Percentiles rank a stretch among this genome's conserved stretches.
Evolutionary conservation across 306 rosid genomes (phyloP).

Genomic region (Pueraria montana): DNA sequence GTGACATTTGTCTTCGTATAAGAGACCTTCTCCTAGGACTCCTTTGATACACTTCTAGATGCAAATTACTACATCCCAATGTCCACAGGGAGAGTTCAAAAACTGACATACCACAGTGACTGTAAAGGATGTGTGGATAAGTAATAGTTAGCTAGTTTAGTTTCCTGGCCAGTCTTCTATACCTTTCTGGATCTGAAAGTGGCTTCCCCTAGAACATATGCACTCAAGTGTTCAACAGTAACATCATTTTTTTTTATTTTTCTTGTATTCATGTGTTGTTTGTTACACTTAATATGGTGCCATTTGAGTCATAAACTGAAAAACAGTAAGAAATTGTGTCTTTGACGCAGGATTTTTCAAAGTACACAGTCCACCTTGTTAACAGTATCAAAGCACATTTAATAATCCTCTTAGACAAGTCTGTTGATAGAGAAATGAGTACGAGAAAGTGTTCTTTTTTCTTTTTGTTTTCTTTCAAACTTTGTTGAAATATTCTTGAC

Average conservation of each 20-base stretch:
- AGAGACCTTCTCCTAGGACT: too few species aligned
- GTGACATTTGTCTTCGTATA: too few species aligned
- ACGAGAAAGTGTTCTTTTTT: not conserved
- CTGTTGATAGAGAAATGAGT: not conserved
- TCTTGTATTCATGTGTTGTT: not conserved
- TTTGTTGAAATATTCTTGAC: not conserved
- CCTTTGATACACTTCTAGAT: too few species aligned
- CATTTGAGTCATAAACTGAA: not conserved
- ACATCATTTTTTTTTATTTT: not conserved
- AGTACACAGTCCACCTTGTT: not conserved
- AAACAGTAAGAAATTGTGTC: not conserved
- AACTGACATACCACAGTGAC: too few species aligned
- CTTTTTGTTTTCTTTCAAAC: not conserved
- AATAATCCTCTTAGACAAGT: not conserved
- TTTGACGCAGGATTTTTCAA: not conserved
- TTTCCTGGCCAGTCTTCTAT: not conserved
- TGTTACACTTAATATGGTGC: not conserved
- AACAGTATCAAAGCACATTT: constrained; percentile 3
- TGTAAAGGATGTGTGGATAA: too few species aligned
- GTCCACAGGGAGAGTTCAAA: too few species aligned
- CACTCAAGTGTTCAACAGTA: not conserved
- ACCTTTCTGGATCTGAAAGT: not conserved
- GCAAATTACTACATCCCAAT: too few species aligned
- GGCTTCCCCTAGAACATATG: not conserved
- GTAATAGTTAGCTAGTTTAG: not conserved